Conservation (phyloP, 2,329 filamentous ascomycete genomes). For the Rhexocercosporidium sp. region DNA sequence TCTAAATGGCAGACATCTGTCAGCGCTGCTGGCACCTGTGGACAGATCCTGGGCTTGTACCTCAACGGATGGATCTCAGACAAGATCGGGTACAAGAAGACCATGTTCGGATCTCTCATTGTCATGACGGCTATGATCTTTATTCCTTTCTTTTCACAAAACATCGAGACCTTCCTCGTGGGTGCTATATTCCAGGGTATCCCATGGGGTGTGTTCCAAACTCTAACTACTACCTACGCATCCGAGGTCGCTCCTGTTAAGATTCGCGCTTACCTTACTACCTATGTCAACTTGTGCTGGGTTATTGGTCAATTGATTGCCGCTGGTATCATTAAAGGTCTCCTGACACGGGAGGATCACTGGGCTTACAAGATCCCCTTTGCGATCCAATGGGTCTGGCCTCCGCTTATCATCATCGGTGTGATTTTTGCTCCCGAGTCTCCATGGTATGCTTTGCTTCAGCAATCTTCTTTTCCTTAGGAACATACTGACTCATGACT, state of each 20-base stretch:
- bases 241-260: conserved; percentile 57
- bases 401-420: conserved; percentile 50
- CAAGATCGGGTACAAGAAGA: conserved; percentile 20
- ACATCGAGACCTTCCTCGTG: conserved; percentile 44
- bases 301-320: conserved; percentile 40
- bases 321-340: conserved; percentile 11
- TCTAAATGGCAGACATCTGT: conserved; percentile 18
- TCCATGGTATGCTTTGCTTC: conserved; percentile 44
- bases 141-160: conserved; percentile 52
- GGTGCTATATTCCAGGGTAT: conserved; percentile 54
- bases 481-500: conserved; percentile 38
- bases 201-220: conserved; percentile 57
- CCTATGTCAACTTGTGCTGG: conserved; percentile 57
- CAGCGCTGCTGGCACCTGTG: conserved; percentile 7
- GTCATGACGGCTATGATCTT: conserved; percentile 50
- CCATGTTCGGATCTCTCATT: conserved; percentile 18
- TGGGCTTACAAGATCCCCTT: conserved; percentile 20
- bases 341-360: not conserved
- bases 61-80: conserved; percentile 16
- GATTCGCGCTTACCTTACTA: conserved; percentile 56
- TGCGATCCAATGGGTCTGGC: conserved; percentile 59
- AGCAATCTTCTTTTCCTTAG: not conserved
- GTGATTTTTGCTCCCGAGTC: conserved; percentile 54
- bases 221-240: conserved; percentile 40
- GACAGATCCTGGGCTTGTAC: conserved; percentile 15